Percentiles rank a stretch among this genome's conserved stretches.
phyloP scores from a whole-genome alignment of 1,284 basidiomycete species.

The Cutaneotrichosporon curvatum region DNA sequence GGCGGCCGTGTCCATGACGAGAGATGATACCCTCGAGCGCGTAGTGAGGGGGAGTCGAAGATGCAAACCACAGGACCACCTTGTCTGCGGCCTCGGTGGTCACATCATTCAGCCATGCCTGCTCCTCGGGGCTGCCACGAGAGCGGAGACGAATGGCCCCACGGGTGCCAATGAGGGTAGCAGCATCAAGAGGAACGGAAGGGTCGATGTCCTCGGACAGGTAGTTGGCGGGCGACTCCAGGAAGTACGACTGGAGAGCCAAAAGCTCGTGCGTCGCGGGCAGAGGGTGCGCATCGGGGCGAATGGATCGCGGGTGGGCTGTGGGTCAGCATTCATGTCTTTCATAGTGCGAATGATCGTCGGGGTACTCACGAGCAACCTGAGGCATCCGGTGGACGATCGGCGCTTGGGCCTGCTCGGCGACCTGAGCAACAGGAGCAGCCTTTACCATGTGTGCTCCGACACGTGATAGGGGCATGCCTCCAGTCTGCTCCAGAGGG shows the following conservation, averaged over 20 bases:
- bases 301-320: slow-evolving; percentile 14
- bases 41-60: slow-evolving; percentile 19
- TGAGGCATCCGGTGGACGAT: slow-evolving; percentile 1
- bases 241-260: slow-evolving; percentile 42
- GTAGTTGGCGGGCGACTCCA: slow-evolving; percentile 30
- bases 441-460: too few species aligned
- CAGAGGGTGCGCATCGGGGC: slow-evolving; percentile 28
- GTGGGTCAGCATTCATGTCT: slow-evolving; percentile 4
- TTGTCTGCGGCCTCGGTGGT: slow-evolving; percentile 24
- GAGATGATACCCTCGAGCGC: slow-evolving; percentile 24
- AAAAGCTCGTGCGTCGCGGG: slow-evolving; percentile 41
- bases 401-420: background rate
- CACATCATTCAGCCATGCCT: slow-evolving; percentile 29
- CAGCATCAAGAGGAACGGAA: slow-evolving; percentile 33
- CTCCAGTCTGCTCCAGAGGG: background rate
- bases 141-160: slow-evolving; percentile 21
- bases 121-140: slow-evolving; percentile 16
- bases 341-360: background rate
- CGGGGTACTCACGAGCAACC: slow-evolving; percentile 15
- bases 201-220: slow-evolving; percentile 31
- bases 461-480: too few species aligned
- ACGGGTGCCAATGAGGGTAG: slow-evolving; percentile 28
- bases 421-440: too few species aligned
- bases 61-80: slow-evolving; percentile 36
- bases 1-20: slow-evolving; percentile 23